Evolutionary conservation across 441 rosid genomes (phyloP).

Genomic region (Populus hybrid): DNA sequence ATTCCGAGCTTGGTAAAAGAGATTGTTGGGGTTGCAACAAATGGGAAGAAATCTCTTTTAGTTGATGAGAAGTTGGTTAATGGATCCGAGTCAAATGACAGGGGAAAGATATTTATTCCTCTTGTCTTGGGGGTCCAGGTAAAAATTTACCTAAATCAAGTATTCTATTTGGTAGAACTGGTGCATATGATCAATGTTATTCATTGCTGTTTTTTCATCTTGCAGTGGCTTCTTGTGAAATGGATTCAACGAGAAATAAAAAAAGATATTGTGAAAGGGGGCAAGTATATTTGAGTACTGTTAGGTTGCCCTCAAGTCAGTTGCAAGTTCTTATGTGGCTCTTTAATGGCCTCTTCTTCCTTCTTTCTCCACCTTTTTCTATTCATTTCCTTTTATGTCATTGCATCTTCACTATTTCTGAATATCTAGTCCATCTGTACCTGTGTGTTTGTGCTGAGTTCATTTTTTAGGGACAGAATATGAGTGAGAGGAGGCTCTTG

Average conservation of each 20-base stretch:
- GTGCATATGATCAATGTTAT: neutral
- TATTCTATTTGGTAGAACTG: conserved; percentile 5
- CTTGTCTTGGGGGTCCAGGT: conserved; percentile 62
- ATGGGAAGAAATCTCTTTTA: conserved; percentile 46
- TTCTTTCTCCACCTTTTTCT: neutral
- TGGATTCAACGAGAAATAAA: conserved; percentile 66
- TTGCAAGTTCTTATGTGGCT: conserved; percentile 8
- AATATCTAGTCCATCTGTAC: neutral
- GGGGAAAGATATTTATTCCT: conserved; percentile 64
- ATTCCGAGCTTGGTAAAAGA: conserved; percentile 71
- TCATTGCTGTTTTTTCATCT: conserved; percentile 7
- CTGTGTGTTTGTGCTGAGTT: neutral
- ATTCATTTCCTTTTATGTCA: neutral
- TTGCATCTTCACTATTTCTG: neutral
- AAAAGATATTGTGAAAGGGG: conserved; percentile 49
- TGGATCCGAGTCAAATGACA: conserved; percentile 65
- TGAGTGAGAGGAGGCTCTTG: conserved; percentile 5
- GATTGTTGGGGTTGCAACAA: conserved; percentile 64
- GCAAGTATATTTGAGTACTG: conserved; percentile 45
- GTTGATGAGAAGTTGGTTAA: conserved; percentile 84
- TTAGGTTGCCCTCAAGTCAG: conserved; percentile 8
- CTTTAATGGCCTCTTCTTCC: neutral
- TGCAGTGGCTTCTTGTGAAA: conserved; percentile 64
- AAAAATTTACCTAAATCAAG: conserved; percentile 9
- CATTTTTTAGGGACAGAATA: conserved; percentile 1